These are phyloP conservation scores for Canavalia ensiformis DNA, from an alignment of 306 rosid genomes.

Conservation along the genomic window DNA sequence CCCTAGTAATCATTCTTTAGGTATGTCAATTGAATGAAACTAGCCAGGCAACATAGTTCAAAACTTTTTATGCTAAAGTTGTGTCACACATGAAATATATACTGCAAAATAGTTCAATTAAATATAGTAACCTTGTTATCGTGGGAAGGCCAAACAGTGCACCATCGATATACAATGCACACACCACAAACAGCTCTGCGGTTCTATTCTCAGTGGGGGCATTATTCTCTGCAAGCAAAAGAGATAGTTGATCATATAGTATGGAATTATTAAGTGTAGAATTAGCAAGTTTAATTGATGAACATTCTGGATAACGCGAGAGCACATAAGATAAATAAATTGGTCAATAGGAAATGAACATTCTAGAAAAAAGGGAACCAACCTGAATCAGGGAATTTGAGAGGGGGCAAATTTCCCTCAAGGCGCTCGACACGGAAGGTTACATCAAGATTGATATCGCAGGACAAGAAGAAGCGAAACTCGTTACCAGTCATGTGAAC, in stretches of 20 bases:
- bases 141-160: conserved; percentile 95
- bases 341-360: background rate
- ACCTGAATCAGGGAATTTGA: conserved; percentile 68
- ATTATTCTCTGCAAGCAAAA: conserved; percentile 63
- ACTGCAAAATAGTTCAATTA: conserved; percentile 6
- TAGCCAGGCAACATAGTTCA: conserved; percentile 14
- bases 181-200: conserved; percentile 86
- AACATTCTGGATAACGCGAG: background rate
- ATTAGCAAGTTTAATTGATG: background rate
- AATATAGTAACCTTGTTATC: conserved; percentile 74
- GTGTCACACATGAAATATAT: background rate
- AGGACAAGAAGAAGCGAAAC: conserved; percentile 95
- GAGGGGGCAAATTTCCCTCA: conserved; percentile 75
- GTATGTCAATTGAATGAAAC: conserved; percentile 11
- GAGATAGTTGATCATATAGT: background rate
- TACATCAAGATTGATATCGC: conserved; percentile 93
- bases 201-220: conserved; percentile 68
- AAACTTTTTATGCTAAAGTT: background rate
- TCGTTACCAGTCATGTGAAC: conserved; percentile 79
- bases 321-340: background rate
- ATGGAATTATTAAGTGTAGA: background rate
- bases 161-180: conserved; percentile 86
- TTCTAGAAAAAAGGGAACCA: background rate
- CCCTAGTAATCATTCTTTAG: conserved; percentile 9
- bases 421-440: conserved; percentile 83